phyloP scores from a whole-genome alignment of 306 rosid species.

The Ormosia semicastrata region DNA sequence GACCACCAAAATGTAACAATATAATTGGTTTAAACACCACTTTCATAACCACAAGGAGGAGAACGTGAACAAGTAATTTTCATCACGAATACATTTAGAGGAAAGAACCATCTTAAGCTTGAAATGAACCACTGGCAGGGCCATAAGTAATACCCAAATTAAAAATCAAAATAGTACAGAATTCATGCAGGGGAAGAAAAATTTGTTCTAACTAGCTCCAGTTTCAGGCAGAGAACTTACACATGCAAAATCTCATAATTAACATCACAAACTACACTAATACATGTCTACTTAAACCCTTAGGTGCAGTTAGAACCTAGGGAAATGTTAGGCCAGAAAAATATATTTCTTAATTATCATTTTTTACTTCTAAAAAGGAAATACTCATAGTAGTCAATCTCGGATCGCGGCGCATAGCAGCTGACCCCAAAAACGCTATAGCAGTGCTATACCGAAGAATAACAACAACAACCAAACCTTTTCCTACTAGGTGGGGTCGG shows the following conservation, averaged over 20 bases:
- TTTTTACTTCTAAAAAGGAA: neutral
- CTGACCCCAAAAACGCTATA: no score
- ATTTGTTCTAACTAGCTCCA: neutral
- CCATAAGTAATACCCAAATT: neutral
- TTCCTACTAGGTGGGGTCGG: no score
- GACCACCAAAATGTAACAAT: conserved; percentile 2
- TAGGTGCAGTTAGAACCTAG: neutral
- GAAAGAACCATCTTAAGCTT: neutral
- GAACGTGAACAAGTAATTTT: neutral
- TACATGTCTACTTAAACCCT: neutral
- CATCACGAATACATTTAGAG: neutral
- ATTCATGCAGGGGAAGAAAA: neutral
- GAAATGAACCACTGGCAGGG: neutral
- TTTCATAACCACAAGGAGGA: neutral
- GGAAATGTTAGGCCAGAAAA: neutral
- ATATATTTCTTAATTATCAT: neutral
- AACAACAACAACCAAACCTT: no score
- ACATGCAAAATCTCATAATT: neutral
- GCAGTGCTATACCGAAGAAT: no score
- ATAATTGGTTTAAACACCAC: neutral
- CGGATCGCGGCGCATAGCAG: no score
- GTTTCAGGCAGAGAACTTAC: neutral
- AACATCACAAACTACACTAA: neutral
- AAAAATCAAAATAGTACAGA: neutral
- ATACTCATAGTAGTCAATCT: no score